phyloP scores from a whole-genome alignment of 1,284 basidiomycete species.

The Chondrostereum purpureum region DNA sequence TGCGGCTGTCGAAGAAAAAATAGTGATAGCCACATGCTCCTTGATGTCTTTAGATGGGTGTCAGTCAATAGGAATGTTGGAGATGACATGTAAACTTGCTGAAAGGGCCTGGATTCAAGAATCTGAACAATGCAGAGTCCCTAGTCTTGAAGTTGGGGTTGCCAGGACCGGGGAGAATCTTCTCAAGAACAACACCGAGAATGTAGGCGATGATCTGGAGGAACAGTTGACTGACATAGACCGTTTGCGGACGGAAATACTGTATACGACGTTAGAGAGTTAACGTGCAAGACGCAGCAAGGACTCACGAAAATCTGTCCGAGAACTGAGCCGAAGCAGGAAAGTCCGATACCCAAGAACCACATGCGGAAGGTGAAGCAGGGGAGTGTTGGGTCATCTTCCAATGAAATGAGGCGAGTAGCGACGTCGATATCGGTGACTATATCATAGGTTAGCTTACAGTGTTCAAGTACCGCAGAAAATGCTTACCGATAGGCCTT shows the following conservation, averaged over 20 bases:
- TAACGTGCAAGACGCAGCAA: neutral
- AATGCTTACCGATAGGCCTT: slow-evolving; percentile 28
- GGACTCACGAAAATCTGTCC: slow-evolving; percentile 48
- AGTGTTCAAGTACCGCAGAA: neutral
- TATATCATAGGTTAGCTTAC: slow-evolving; percentile 8
- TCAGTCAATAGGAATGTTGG: slow-evolving; percentile 38
- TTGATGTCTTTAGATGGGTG: slow-evolving; percentile 22
- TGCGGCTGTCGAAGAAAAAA: slow-evolving; percentile 3
- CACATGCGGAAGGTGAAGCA: slow-evolving; percentile 36
- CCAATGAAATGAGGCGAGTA: slow-evolving; percentile 42
- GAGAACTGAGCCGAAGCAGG: slow-evolving; percentile 50
- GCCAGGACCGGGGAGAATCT: slow-evolving; percentile 39
- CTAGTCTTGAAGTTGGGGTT: slow-evolving; percentile 25
- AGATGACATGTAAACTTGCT: slow-evolving; percentile 25
- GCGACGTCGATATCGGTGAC: slow-evolving; percentile 41
- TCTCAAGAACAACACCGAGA: slow-evolving; percentile 32
- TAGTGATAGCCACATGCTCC: slow-evolving; percentile 8
- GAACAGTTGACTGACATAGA: slow-evolving; percentile 49
- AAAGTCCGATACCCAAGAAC: slow-evolving; percentile 40
- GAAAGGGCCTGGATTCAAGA: slow-evolving; percentile 47
- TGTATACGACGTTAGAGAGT: slow-evolving; percentile 9
- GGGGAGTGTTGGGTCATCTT: slow-evolving; percentile 51
- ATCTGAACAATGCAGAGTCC: slow-evolving; percentile 41
- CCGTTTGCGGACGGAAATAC: slow-evolving; percentile 49
- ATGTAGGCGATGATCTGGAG: slow-evolving; percentile 42